Conservation (phyloP, 2,329 filamentous ascomycete genomes). For the Grosmannia serpens region DNA sequence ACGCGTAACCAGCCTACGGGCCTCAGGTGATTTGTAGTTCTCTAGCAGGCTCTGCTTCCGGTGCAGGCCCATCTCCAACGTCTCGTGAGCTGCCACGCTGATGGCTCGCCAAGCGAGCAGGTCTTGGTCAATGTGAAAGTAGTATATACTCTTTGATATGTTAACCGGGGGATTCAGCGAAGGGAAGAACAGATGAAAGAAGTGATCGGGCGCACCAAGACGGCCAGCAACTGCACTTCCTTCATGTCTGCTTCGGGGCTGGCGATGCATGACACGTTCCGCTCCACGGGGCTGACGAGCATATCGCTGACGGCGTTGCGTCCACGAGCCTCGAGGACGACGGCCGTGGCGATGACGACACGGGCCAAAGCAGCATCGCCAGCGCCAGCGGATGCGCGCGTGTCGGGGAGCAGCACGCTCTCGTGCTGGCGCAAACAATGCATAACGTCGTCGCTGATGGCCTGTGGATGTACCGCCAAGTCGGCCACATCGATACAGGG, state of each 20-base stretch:
- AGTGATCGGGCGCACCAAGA: background rate
- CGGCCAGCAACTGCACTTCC: background rate
- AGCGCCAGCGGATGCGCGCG: constrained; percentile 11
- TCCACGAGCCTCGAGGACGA: constrained; percentile 22
- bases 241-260: background rate
- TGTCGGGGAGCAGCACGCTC: background rate
- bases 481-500: constrained; percentile 15
- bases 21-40: constrained; percentile 16
- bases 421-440: background rate
- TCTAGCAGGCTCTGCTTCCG: constrained; percentile 29
- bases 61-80: constrained; percentile 34
- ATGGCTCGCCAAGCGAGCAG: constrained; percentile 36
- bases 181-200: background rate
- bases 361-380: constrained; percentile 21
- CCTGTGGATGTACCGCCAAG: constrained; percentile 14
- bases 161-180: background rate
- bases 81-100: constrained; percentile 31
- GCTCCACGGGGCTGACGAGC: constrained; percentile 17
- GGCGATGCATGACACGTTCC: constrained; percentile 16
- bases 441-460: constrained; percentile 12
- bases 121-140: constrained; percentile 36
- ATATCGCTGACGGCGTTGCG: constrained; percentile 18
- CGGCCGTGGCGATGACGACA: constrained; percentile 21
- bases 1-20: constrained; percentile 17
- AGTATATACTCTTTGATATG: constrained; percentile 19